Evolutionary conservation across 169 alveolate genomes (phyloP).

Genomic region (Cryptosporidium tyzzeri): DNA sequence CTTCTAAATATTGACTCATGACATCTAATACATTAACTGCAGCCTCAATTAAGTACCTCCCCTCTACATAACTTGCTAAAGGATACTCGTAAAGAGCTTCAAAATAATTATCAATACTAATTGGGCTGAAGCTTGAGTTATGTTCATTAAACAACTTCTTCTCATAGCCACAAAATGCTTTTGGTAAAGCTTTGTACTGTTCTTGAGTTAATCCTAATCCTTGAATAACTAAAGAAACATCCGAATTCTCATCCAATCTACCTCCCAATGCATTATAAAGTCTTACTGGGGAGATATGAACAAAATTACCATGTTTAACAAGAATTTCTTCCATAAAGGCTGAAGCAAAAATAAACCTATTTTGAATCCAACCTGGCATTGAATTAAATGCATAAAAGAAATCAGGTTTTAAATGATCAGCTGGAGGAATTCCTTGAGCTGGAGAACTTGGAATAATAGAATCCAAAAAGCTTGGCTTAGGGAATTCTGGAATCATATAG

Average conservation of each 20-base stretch:
- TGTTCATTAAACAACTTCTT: background rate
- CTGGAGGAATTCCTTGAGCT: slow-evolving; percentile 48
- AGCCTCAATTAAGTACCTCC: slow-evolving; percentile 54
- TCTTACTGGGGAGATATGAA: slow-evolving; percentile 37
- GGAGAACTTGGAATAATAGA: slow-evolving; percentile 59
- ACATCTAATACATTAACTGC: background rate
- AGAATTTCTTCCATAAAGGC: slow-evolving; percentile 50
- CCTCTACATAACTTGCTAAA: slow-evolving; percentile 36
- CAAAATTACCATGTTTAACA: background rate
- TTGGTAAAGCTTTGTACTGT: background rate
- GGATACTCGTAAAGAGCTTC: slow-evolving; percentile 63
- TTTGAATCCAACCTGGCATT: slow-evolving; percentile 44
- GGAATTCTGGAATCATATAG: slow-evolving; percentile 48
- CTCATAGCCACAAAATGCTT: slow-evolving; percentile 14
- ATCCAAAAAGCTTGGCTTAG: slow-evolving; percentile 18
- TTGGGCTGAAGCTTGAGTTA: background rate
- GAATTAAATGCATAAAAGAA: slow-evolving; percentile 46
- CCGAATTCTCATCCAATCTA: slow-evolving; percentile 18
- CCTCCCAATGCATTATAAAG: slow-evolving; percentile 48
- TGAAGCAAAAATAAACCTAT: slow-evolving; percentile 45
- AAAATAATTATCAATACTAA: background rate
- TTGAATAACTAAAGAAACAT: slow-evolving; percentile 3
- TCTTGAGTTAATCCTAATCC: background rate
- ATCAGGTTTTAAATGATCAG: slow-evolving; percentile 14
- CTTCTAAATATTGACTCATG: background rate